Evolutionary conservation across 345 rosid species (phyloP), one percentile per base, ranked within the genome.

Genomic region (Eutrema heterophyllum): DNA sequence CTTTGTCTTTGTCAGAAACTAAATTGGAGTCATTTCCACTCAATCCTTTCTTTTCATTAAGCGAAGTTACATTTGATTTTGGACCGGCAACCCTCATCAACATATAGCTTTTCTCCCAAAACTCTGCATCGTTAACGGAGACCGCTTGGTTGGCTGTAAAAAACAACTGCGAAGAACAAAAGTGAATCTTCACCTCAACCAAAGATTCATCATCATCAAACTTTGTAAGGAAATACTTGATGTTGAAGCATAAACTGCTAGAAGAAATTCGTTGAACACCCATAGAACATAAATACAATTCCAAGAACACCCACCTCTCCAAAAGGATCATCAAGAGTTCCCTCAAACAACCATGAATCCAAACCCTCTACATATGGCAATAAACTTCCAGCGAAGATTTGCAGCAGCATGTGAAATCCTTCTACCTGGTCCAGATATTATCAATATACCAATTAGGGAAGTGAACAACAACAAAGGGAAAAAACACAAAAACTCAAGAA

Each of bases 91-190:
- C 79, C 55, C 64, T 83, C 80, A 82, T 89, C 72, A 86, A 71
- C 48, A 86, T 71, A 82, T 92, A 90, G 79, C 97, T 89, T 84
- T 86, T 88, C 81, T 96, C 99, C 98, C 99, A 96, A 70, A 90
- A 90, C 45, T 87, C 98, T 11, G 96, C 83, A 75, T 90, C 87
- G 21, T 84, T 89, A 78, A 88, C 83, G 21, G 96, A 82, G 74
- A 89, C 83, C 39, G 78, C 80, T 62, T 70, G 84, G 68, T 85
- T 88, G 72, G 89, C 89, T 80, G 86, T 86, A 77, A 90, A 90
- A 82, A 87, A 88, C 87, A 96, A 76, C 99, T 96, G 81, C 77
- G 26, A 32, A 32, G 55, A 53, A 32, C 45, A 65, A 57, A 74
- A 18, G 46, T 45, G 7, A 70, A 66, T 65, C 49, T 32, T 72